Conservation (phyloP, 257 asterid genomes). For the Solanum dulcamara region DNA sequence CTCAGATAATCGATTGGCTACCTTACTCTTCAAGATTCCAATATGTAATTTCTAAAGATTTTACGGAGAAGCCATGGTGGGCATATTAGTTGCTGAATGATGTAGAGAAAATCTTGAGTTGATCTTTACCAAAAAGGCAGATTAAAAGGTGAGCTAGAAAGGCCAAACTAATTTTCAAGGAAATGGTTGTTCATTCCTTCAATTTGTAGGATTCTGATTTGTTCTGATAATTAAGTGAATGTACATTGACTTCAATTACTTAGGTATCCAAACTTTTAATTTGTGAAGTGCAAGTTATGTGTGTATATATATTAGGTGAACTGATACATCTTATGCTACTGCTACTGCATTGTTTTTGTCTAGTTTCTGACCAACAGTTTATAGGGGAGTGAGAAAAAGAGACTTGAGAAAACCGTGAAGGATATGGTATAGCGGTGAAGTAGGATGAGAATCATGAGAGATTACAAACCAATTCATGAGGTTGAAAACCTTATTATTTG, state of each 20-base stretch:
- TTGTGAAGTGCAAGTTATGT: neutral
- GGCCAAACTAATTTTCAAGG: neutral
- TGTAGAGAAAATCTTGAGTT: neutral
- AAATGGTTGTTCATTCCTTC: conserved; percentile 3
- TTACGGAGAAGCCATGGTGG: conserved; percentile 40
- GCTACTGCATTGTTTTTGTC: neutral
- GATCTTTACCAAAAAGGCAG: neutral
- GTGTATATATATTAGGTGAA: neutral
- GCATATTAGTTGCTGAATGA: conserved; percentile 4
- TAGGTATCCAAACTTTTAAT: neutral
- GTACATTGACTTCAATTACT: neutral
- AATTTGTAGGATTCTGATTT: neutral
- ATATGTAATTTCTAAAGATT: conserved; percentile 34
- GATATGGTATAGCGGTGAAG: neutral
- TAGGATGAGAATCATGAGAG: neutral
- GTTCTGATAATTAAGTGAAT: neutral
- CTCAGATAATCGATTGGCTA: conserved; percentile 44
- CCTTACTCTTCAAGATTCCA: conserved; percentile 44
- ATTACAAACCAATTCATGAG: neutral
- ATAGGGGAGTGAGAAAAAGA: neutral
- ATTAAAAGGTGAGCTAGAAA: neutral
- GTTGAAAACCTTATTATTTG: neutral
- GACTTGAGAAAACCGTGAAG: neutral
- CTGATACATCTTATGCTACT: neutral
- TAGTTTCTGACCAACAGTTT: neutral